Percentiles rank a stretch among this genome's conserved stretches.
Evolutionary conservation across 1,284 basidiomycete species (phyloP).

Genomic region (Cerrena zonata): DNA sequence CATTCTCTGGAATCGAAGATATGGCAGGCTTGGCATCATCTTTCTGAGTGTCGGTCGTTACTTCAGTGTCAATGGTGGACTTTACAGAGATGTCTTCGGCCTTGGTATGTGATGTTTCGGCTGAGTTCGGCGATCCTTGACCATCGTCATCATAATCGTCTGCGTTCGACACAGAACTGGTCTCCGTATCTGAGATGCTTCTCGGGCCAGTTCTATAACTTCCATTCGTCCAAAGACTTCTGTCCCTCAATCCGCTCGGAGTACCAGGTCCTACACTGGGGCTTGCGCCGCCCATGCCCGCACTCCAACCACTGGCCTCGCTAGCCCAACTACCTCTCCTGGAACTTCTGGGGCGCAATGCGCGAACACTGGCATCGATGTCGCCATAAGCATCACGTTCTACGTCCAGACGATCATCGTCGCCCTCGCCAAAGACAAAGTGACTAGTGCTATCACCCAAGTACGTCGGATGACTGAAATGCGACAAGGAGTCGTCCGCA

Average conservation of each 20-base stretch:
- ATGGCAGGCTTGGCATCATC: not conserved
- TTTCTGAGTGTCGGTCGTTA: not conserved
- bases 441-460: constrained; percentile 61
- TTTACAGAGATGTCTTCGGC: not conserved
- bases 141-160: constrained; percentile 15
- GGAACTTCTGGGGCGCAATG: constrained; percentile 72
- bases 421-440: constrained; percentile 43
- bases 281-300: constrained; percentile 44
- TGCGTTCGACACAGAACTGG: not conserved
- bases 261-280: constrained; percentile 30
- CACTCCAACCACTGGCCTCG: constrained; percentile 78
- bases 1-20: not conserved
- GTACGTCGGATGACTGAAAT: constrained; percentile 45
- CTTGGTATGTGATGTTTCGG: not conserved
- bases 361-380: constrained; percentile 72
- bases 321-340: constrained; percentile 81
- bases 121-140: not conserved
- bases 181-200: constrained; percentile 30
- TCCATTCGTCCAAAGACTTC: constrained; percentile 50
- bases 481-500: constrained; percentile 64
- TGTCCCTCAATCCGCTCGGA: constrained; percentile 41
- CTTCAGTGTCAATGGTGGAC: not conserved
- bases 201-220: constrained; percentile 51
- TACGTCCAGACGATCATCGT: constrained; percentile 18
- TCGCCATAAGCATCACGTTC: constrained; percentile 53